Evolutionary conservation across 306 rosid genomes (phyloP), one percentile per base, ranked within the genome.

Genomic region (Malus sieversii): DNA sequence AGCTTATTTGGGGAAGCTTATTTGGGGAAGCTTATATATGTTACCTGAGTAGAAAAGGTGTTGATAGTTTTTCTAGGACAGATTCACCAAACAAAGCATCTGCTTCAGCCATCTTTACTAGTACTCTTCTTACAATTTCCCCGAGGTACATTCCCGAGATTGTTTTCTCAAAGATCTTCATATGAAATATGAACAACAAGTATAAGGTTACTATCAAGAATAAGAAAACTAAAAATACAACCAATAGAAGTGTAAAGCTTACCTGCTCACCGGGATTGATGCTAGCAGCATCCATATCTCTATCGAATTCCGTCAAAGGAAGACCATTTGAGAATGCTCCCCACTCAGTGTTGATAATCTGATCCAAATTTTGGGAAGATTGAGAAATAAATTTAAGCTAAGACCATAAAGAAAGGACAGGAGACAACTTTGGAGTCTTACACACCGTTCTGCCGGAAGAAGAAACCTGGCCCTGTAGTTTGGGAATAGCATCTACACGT

Each of bases 241-340:
- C 66, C 44, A n/a, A 75, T 51, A 53, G 53, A 57, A 71, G 63
- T 25, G 29, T 53, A 65, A 40, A 40, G 58, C 79, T 48, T 83
- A 91, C 98, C 94, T 91, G 98, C 82, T 94, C 96, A 23, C 98
- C 92, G 8, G 98, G 97, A 77, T 94, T 94, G 85, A 94, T 88
- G 66, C 95, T 91, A 44, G 96, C 93, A 69, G 88, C 90, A 85
- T 94, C 98, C 98, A 94, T 91, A 23, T 87, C 96, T 75, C 87
- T 82, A 80, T 94, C 98, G 74, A 83, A 91, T 59, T 77, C 90
- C 1, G 95, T 87, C 73, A 88, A 83, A 73, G 98, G 97, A 45
- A 94, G 98, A 85, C 87, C 86, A 18, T 77, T 81, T 48, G 93
- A 86, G 86, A 91, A 94, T 69, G 96, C 90, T 35, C 98, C 98